A percentile compares a stretch with the other conserved stretches of the same genome.
These are phyloP conservation scores for Podospora pseudocomata DNA, from an alignment of 495 filamentous ascomycete species.

Conservation along the genomic window DNA sequence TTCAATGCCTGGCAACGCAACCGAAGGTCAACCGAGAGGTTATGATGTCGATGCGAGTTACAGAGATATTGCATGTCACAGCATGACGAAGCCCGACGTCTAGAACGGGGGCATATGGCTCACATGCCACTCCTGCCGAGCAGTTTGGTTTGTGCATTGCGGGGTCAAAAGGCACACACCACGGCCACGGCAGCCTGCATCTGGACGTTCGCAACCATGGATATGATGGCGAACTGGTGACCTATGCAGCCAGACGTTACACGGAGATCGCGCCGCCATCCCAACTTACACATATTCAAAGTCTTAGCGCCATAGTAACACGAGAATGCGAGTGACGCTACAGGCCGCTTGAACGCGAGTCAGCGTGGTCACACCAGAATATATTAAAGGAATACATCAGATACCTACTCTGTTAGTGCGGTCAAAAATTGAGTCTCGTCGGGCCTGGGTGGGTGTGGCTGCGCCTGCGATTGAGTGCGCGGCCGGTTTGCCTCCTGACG, in stretches of 20 bases:
- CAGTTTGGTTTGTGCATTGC: not conserved
- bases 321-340: not conserved
- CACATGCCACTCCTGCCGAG: not conserved
- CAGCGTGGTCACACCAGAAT: not conserved
- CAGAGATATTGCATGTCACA: not conserved
- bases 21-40: not conserved
- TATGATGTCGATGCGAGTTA: not conserved
- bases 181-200: not conserved
- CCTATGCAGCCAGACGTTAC: not conserved
- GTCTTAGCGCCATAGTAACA: not conserved
- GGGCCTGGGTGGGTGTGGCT: not conserved
- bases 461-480: not conserved
- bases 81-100: not conserved
- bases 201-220: not conserved
- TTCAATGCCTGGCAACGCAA: not conserved
- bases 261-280: not conserved
- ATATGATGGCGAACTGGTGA: constrained; percentile 1
- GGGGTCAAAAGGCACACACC: not conserved
- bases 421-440: not conserved
- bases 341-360: not conserved
- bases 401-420: not conserved
- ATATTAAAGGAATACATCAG: not conserved
- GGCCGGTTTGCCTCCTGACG: not conserved
- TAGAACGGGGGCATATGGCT: not conserved
- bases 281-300: not conserved